These are phyloP conservation scores for Neurospora sp. DNA, from an alignment of 495 filamentous ascomycete species.

Conservation along the genomic window DNA sequence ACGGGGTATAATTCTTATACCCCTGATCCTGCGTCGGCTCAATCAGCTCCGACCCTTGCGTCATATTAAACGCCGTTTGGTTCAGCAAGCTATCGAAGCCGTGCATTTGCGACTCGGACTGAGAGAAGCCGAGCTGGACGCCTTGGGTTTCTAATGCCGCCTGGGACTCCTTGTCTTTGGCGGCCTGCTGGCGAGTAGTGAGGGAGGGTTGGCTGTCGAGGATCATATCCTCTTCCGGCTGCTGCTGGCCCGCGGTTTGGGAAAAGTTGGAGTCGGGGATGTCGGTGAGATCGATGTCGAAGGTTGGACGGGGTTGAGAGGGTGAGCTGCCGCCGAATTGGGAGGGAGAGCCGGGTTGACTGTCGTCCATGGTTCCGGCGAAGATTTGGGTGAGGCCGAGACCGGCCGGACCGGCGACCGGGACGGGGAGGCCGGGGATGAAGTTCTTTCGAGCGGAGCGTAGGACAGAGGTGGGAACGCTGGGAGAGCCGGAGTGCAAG, in stretches of 20 bases:
- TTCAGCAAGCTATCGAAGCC: constrained; percentile 41
- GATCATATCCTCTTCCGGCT: constrained; percentile 43
- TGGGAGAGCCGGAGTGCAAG: constrained; percentile 28
- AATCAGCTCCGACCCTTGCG: constrained; percentile 50
- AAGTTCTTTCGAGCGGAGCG: constrained; percentile 48
- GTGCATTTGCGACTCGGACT: constrained; percentile 44
- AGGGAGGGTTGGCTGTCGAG: constrained; percentile 49
- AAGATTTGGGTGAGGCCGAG: constrained; percentile 86
- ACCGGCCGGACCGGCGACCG: constrained; percentile 43
- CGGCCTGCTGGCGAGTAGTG: neutral
- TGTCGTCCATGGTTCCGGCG: constrained; percentile 77
- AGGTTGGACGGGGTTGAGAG: constrained; percentile 26
- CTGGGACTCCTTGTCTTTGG: constrained; percentile 21
- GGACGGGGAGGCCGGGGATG: constrained; percentile 48
- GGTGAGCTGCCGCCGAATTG: constrained; percentile 15
- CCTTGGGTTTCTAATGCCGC: constrained; percentile 30
- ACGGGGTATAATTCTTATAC: constrained; percentile 46
- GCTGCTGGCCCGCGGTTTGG: constrained; percentile 22
- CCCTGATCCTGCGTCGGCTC: constrained; percentile 84
- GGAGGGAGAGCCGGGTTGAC: constrained; percentile 25
- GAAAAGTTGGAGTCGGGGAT: constrained; percentile 42
- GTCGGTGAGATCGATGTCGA: constrained; percentile 15
- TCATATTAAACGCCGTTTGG: constrained; percentile 19
- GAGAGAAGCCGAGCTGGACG: constrained; percentile 41
- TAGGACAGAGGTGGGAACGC: constrained; percentile 41